Evolutionary conservation across 108 stramenopile species (phyloP).

Genomic region (Cyclostephanos invisitatus): DNA sequence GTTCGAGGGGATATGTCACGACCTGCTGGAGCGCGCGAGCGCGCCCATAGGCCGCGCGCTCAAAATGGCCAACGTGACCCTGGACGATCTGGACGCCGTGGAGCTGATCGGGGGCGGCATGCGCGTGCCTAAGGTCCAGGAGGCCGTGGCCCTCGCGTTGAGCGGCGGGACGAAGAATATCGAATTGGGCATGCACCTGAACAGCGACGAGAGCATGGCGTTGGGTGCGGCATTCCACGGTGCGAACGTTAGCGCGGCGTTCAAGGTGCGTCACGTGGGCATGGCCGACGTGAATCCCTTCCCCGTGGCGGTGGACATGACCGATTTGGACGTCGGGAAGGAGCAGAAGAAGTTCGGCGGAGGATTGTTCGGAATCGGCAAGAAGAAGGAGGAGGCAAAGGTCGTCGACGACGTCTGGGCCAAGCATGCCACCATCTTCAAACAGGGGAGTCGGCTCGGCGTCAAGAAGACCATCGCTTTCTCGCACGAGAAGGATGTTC

Average conservation of each 20-base stretch:
- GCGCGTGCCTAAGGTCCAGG: constrained; percentile 95
- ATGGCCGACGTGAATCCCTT: constrained; percentile 91
- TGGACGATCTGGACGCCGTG: constrained; percentile 89
- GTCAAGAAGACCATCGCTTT: constrained; percentile 96
- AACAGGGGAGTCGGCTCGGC: constrained; percentile 75
- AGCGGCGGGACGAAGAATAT: constrained; percentile 42
- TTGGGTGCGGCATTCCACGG: constrained; percentile 98
- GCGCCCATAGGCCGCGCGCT: constrained; percentile 82
- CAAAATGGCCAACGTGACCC: constrained; percentile 71
- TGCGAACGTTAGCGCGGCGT: constrained; percentile 96
- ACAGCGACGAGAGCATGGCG: constrained; percentile 99
- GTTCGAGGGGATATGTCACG: constrained; percentile 87
- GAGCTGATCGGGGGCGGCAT: constrained; percentile 99
- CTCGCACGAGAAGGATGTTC: constrained; percentile 89
- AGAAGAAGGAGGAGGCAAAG: constrained; percentile 54
- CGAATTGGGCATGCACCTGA: constrained; percentile 97
- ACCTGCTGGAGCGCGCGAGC: constrained; percentile 80
- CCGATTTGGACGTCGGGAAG: constrained; percentile 47
- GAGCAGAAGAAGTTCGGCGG: constrained; percentile 34
- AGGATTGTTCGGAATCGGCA: constrained; percentile 59
- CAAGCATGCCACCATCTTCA: constrained; percentile 92
- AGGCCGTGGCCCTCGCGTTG: constrained; percentile 57
- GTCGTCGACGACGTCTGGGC: constrained; percentile 60
- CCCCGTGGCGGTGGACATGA: constrained; percentile 76
- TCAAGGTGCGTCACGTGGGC: constrained; percentile 97